Evolutionary conservation across 106 monocot species (phyloP).

Genomic region (Chionographis japonica): DNA sequence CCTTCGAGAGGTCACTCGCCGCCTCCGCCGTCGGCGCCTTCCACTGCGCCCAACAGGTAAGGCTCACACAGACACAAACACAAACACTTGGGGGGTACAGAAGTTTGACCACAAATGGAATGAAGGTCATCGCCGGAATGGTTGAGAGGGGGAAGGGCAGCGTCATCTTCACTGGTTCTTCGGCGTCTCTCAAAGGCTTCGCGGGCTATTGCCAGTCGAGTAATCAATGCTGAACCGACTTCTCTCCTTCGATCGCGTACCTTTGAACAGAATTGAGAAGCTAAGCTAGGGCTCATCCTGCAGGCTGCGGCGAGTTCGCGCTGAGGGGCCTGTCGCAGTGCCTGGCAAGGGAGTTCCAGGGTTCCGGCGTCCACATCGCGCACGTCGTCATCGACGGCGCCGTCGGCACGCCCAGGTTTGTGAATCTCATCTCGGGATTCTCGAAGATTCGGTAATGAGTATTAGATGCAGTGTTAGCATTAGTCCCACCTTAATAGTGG

Average conservation of each 20-base stretch:
- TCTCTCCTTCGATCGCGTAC: too few relatives aligned
- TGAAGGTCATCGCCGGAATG: constrained; percentile 63
- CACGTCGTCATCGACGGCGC: constrained; percentile 54
- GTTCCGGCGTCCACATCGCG: constrained; percentile 45
- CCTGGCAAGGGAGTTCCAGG: constrained; percentile 40
- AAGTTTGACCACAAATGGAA: background rate
- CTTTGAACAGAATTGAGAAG: too few relatives aligned
- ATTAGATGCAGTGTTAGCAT: background rate
- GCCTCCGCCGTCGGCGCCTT: constrained; percentile 55
- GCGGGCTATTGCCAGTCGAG: constrained; percentile 48
- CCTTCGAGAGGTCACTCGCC: constrained; percentile 45
- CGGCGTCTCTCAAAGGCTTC: constrained; percentile 46
- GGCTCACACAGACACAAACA: too few relatives aligned
- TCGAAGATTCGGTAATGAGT: background rate
- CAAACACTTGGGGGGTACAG: too few relatives aligned
- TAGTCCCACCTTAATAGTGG: too few relatives aligned
- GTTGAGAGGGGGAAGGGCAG: constrained; percentile 60
- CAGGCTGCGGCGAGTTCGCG: constrained; percentile 74
- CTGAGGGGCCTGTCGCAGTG: constrained; percentile 60
- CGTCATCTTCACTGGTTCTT: constrained; percentile 61
- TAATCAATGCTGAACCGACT: constrained; percentile 15
- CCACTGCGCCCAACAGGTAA: constrained; percentile 61
- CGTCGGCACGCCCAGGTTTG: constrained; percentile 33
- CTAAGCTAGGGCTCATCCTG: background rate
- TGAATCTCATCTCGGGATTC: too few relatives aligned